Percentiles rank a stretch among this genome's conserved stretches.
These are phyloP conservation scores for Babjeviella inositovora DNA, from an alignment of 805 yeast species.

Conservation along the genomic window DNA sequence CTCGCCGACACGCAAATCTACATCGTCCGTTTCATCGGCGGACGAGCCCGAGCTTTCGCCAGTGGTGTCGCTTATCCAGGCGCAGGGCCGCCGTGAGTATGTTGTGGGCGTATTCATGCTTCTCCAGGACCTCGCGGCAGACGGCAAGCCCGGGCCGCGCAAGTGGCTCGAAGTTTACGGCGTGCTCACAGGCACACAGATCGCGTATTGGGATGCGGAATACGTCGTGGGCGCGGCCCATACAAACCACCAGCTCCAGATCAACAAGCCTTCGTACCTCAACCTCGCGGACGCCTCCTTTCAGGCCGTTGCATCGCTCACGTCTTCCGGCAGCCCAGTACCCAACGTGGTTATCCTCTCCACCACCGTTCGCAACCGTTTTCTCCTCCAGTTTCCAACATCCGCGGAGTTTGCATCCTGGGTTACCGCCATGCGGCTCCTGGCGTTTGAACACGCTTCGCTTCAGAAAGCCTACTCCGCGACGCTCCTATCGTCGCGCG, in stretches of 20 bases:
- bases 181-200: constrained; percentile 75
- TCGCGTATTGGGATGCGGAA: constrained; percentile 85
- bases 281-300: constrained; percentile 85
- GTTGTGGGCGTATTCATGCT: constrained; percentile 65
- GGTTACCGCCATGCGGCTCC: constrained; percentile 71
- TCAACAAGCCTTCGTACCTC: constrained; percentile 78
- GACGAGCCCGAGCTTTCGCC: constrained; percentile 39
- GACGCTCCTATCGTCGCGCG: constrained; percentile 82
- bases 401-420: constrained; percentile 51
- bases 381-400: constrained; percentile 61
- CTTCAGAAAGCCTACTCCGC: constrained; percentile 96
- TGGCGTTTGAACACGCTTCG: constrained; percentile 66
- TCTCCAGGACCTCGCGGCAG: constrained; percentile 58
- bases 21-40: no score
- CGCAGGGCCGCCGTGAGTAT: constrained; percentile 63
- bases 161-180: constrained; percentile 92
- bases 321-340: no score
- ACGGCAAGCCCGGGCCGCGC: constrained; percentile 68
- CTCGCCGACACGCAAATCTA: no score
- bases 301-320: constrained; percentile 52
- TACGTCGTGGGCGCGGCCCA: no score
- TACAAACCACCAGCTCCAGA: no score
- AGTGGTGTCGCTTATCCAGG: constrained; percentile 55
- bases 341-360: constrained; percentile 74
- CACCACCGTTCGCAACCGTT: constrained; percentile 84